Conservation (phyloP, 2,329 filamentous ascomycete species). For the Blastomyces gilchristii region DNA sequence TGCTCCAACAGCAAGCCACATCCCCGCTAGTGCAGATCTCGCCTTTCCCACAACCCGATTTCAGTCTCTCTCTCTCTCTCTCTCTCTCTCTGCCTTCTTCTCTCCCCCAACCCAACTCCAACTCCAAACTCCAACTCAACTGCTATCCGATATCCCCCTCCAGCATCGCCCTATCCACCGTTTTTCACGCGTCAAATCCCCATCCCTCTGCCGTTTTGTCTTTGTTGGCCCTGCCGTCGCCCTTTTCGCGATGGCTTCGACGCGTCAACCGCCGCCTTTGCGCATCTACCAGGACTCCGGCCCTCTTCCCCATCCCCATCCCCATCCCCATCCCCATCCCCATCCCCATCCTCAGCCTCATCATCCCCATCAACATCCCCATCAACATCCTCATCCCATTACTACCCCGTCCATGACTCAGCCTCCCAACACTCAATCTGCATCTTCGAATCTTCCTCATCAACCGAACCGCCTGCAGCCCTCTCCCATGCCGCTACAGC, state of each 20-base stretch:
- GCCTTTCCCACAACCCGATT: not conserved
- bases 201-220: slow-evolving; percentile 10
- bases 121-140: not conserved
- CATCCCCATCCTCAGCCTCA: no score
- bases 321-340: slow-evolving; percentile 17
- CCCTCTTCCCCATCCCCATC: slow-evolving; percentile 19
- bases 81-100: not conserved
- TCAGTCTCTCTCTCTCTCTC: not conserved
- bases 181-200: slow-evolving; percentile 24
- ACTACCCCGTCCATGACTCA: slow-evolving; percentile 23
- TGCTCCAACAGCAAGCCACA: slow-evolving; percentile 3
- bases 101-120: not conserved
- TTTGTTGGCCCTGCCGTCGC: slow-evolving; percentile 10
- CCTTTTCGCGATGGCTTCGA: slow-evolving; percentile 28
- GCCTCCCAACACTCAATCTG: slow-evolving; percentile 17
- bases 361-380: slow-evolving; percentile 17
- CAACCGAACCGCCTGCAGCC: slow-evolving; percentile 40
- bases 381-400: slow-evolving; percentile 17
- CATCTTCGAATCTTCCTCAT: not conserved
- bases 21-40: slow-evolving; percentile 7
- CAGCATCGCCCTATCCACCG: not conserved
- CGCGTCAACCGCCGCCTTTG: slow-evolving; percentile 39
- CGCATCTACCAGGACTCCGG: slow-evolving; percentile 51
- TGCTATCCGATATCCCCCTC: not conserved
- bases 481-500: slow-evolving; percentile 42